Conservation (phyloP, 75 land plant genomes). For the Gnetum montanum region DNA sequence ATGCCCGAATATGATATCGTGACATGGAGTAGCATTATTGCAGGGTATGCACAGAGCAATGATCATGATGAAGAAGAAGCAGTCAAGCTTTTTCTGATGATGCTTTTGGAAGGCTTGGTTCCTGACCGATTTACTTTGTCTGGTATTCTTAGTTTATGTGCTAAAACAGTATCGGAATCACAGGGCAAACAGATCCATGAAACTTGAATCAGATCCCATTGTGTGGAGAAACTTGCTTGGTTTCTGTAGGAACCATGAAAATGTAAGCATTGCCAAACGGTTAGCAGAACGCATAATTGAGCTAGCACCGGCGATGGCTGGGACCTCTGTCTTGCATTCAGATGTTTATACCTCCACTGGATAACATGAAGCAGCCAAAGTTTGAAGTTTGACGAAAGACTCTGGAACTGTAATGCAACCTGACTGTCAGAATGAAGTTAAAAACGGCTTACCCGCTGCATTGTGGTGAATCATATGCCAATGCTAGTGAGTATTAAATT, state of each 20-base stretch:
- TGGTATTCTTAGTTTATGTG: constrained; percentile 42
- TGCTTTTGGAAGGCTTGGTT: constrained; percentile 18
- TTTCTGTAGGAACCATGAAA: constrained; percentile 38
- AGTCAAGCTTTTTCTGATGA: constrained; percentile 30
- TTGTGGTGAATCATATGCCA: no score
- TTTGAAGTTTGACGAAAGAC: constrained; percentile 42
- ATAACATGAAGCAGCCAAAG: constrained; percentile 34
- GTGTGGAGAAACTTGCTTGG: constrained; percentile 58
- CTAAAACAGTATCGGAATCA: constrained; percentile 32
- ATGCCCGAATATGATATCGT: constrained; percentile 45
- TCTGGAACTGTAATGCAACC: constrained; percentile 24
- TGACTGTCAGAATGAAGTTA: constrained; percentile 32
- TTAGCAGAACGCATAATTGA: constrained; percentile 41
- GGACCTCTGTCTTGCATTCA: constrained; percentile 47
- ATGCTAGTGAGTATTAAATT: no score
- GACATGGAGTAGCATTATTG: constrained; percentile 72
- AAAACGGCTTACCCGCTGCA: no score
- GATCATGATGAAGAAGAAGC: constrained; percentile 33
- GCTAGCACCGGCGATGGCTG: constrained; percentile 24
- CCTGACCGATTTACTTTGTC: constrained; percentile 52
- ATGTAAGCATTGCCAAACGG: constrained; percentile 29
- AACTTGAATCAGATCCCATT: constrained; percentile 32
- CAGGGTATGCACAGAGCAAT: constrained; percentile 67
- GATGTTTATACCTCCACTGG: constrained; percentile 45
- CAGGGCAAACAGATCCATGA: constrained; percentile 43